phyloP scores from a whole-genome alignment of 306 rosid genomes.

The Benincasa hispida region DNA sequence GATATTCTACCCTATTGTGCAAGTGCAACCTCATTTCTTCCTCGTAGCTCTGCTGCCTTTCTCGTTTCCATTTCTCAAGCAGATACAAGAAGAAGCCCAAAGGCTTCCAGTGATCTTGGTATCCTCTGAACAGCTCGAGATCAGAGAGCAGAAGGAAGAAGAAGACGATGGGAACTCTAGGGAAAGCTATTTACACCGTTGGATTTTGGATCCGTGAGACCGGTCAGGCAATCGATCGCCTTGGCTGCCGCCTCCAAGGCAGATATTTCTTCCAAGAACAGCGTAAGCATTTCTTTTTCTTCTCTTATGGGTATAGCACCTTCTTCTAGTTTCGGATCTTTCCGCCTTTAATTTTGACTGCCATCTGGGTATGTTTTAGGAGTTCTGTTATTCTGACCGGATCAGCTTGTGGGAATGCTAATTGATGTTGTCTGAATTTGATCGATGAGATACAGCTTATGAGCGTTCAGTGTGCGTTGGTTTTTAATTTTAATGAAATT shows the following conservation, averaged over 20 bases:
- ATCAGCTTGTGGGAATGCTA: not conserved
- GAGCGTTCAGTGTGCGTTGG: not conserved
- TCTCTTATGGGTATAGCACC: not conserved
- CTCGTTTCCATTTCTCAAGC: not conserved
- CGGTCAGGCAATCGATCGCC: conserved; percentile 92
- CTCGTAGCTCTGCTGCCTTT: not conserved
- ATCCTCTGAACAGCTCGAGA: not conserved
- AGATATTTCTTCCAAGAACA: conserved; percentile 81
- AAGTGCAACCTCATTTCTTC: not conserved
- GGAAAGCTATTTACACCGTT: conserved; percentile 76
- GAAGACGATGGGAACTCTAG: conserved; percentile 62
- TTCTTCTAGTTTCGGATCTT: not conserved
- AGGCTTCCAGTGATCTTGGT: not conserved
- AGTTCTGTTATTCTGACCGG: not conserved
- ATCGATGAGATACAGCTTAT: not conserved
- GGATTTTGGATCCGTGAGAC: conserved; percentile 99
- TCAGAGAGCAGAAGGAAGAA: not conserved
- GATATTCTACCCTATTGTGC: not conserved
- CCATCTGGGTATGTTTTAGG: not conserved
- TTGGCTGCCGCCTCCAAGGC: conserved; percentile 89
- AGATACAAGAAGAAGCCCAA: not conserved
- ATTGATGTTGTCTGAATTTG: not conserved
- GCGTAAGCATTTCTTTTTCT: conserved; percentile 24
- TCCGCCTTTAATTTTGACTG: not conserved
- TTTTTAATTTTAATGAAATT: not conserved